These are phyloP conservation scores for Coemansia sp. DNA, from an alignment of 192 early-diverging fungal genomes.

Conservation along the genomic window DNA sequence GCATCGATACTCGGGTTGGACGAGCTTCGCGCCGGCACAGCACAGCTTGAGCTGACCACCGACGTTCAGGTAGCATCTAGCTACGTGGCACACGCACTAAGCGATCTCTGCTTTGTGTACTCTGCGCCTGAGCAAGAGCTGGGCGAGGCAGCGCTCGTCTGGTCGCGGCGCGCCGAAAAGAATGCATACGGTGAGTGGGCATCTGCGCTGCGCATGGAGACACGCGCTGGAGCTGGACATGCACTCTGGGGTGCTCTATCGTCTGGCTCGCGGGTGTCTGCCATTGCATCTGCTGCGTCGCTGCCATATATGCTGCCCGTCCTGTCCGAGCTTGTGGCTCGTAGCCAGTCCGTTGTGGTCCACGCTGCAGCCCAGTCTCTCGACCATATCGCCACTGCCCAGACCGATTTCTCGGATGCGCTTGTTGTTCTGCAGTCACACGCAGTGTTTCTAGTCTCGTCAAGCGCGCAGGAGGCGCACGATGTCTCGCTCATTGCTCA, in stretches of 20 bases:
- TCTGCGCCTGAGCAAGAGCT: conserved; percentile 63
- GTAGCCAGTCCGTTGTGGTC: conserved; percentile 70
- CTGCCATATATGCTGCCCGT: conserved; percentile 83
- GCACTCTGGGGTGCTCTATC: conserved; percentile 77
- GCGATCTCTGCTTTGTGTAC: conserved; percentile 84
- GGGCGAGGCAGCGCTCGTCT: conserved; percentile 65
- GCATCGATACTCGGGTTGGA: conserved; percentile 22
- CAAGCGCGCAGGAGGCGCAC: conserved; percentile 82
- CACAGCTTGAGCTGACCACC: conserved; percentile 33
- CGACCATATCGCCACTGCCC: conserved; percentile 57
- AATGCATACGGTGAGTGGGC: conserved; percentile 73
- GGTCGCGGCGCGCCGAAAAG: conserved; percentile 63
- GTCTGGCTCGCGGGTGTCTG: conserved; percentile 51
- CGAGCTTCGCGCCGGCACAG: conserved; percentile 15
- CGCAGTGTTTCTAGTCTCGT: conserved; percentile 73
- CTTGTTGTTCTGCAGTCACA: conserved; percentile 77
- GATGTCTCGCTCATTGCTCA: conserved; percentile 87
- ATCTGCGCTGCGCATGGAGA: conserved; percentile 76
- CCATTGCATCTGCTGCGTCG: conserved; percentile 72
- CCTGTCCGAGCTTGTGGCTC: conserved; percentile 69
- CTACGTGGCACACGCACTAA: conserved; percentile 77
- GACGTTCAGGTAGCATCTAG: conserved; percentile 69
- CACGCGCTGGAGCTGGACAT: conserved; percentile 75
- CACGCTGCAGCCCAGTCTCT: conserved; percentile 78
- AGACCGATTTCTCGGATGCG: conserved; percentile 72